Conservation (phyloP, 1,284 basidiomycete genomes). For the Melampsora americana region DNA sequence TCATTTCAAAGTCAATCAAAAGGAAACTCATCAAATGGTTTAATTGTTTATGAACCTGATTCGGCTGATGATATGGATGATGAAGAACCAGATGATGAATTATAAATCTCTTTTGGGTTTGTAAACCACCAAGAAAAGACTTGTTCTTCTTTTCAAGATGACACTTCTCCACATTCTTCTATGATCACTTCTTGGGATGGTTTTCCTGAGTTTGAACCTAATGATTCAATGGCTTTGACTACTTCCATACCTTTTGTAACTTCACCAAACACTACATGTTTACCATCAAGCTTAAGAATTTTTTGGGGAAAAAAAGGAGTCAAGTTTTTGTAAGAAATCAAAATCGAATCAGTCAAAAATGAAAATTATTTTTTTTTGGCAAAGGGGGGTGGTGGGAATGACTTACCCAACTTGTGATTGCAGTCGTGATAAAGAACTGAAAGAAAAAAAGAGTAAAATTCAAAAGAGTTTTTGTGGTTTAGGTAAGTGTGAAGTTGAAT, state of each 20-base stretch:
- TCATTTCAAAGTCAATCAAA: slow-evolving; percentile 8
- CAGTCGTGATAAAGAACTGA: slow-evolving; percentile 41
- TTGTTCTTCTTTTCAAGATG: not conserved
- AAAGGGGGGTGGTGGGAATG: no score
- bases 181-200: slow-evolving; percentile 5
- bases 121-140: not conserved
- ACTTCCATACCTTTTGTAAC: slow-evolving; percentile 23
- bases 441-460: not conserved
- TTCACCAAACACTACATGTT: slow-evolving; percentile 33
- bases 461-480: not conserved
- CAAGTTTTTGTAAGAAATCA: no score
- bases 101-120: not conserved
- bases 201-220: slow-evolving; percentile 23
- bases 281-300: slow-evolving; percentile 13
- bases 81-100: slow-evolving; percentile 37
- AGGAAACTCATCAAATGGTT: not conserved
- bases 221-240: slow-evolving; percentile 18
- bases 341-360: no score
- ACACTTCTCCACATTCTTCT: slow-evolving; percentile 27
- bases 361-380: no score
- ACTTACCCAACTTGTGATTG: slow-evolving; percentile 35
- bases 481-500: no score
- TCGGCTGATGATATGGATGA: slow-evolving; percentile 37
- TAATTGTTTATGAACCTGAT: slow-evolving; percentile 36
- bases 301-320: no score